These are phyloP conservation scores for Flaveria ramosissima DNA, from an alignment of 129 eudicot genomes.

Conservation along the genomic window DNA sequence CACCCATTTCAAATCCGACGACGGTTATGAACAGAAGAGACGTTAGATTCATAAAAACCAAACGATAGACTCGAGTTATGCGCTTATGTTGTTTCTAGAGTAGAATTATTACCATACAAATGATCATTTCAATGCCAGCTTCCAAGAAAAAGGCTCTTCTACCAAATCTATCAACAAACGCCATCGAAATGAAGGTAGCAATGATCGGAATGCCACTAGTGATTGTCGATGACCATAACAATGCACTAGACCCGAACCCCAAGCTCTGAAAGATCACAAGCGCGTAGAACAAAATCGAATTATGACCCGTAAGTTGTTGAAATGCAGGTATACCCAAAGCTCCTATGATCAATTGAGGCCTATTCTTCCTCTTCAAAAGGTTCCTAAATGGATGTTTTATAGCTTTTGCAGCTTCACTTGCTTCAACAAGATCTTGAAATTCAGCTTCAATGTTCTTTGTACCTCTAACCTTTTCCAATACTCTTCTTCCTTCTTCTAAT, in stretches of 20 bases:
- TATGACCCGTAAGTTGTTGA: slow-evolving; percentile 86
- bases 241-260: slow-evolving; percentile 69
- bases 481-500: slow-evolving; percentile 59
- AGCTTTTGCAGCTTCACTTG: slow-evolving; percentile 78
- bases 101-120: slow-evolving; percentile 54
- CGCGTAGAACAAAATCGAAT: slow-evolving; percentile 85
- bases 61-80: neutral
- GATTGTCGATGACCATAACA: slow-evolving; percentile 68
- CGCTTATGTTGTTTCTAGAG: neutral
- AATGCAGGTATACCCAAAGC: slow-evolving; percentile 85
- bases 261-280: slow-evolving; percentile 91
- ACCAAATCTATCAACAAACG: slow-evolving; percentile 78
- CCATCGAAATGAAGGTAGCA: slow-evolving; percentile 87
- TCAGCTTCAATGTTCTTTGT: slow-evolving; percentile 81
- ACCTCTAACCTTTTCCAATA: slow-evolving; percentile 85
- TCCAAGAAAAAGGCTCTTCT: slow-evolving; percentile 77
- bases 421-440: slow-evolving; percentile 80
- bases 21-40: no score
- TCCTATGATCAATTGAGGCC: slow-evolving; percentile 74
- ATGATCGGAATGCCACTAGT: slow-evolving; percentile 72
- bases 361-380: slow-evolving; percentile 65
- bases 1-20: no score
- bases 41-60: no score
- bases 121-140: slow-evolving; percentile 79
- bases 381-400: slow-evolving; percentile 79